phyloP scores from a whole-genome alignment of 2,329 filamentous ascomycete genomes.

The Eutypella sp. region DNA sequence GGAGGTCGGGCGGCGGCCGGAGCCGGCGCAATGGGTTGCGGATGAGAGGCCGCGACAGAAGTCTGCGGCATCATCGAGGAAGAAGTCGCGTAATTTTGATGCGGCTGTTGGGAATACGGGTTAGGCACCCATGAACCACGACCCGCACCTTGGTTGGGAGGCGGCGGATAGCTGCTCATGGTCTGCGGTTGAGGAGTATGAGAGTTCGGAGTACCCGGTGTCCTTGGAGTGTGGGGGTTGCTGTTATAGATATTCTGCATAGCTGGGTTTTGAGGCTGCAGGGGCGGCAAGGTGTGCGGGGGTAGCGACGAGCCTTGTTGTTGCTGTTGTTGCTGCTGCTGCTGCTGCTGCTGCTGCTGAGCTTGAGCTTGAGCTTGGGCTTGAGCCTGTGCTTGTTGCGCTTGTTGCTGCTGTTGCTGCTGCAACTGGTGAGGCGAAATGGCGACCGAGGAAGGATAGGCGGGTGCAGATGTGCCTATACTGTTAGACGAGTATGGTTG shows the following conservation, averaged over 20 bases:
- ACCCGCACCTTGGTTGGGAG: slow-evolving; percentile 41
- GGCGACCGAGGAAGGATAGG: slow-evolving; percentile 48
- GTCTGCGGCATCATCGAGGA: slow-evolving; percentile 62
- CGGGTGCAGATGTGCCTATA: slow-evolving; percentile 49
- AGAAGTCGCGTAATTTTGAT: slow-evolving; percentile 51
- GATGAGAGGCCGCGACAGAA: slow-evolving; percentile 62
- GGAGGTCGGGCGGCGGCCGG: slow-evolving; percentile 56
- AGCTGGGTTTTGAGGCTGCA: slow-evolving; percentile 41
- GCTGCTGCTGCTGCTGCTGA: slow-evolving; percentile 28
- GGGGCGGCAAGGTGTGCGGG: slow-evolving; percentile 51
- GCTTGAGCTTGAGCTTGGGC: no score
- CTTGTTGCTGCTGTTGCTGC: no score
- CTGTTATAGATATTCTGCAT: slow-evolving; percentile 54
- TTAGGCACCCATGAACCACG: slow-evolving; percentile 51
- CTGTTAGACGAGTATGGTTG: slow-evolving; percentile 49
- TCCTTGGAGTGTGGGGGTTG: slow-evolving; percentile 58
- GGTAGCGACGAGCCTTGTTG: slow-evolving; percentile 40
- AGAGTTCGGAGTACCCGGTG: slow-evolving; percentile 58
- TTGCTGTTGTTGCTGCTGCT: no score
- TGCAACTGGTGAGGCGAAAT: slow-evolving; percentile 49
- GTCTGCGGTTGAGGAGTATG: slow-evolving; percentile 20
- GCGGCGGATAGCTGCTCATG: slow-evolving; percentile 43
- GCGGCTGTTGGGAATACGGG: slow-evolving; percentile 44
- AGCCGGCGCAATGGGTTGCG: slow-evolving; percentile 71
- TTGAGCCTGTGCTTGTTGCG: no score